A percentile compares a stretch with the other conserved stretches of the same genome.
Evolutionary conservation across 148 eudicot genomes (phyloP).

Genomic region (Euryodendron excelsum): DNA sequence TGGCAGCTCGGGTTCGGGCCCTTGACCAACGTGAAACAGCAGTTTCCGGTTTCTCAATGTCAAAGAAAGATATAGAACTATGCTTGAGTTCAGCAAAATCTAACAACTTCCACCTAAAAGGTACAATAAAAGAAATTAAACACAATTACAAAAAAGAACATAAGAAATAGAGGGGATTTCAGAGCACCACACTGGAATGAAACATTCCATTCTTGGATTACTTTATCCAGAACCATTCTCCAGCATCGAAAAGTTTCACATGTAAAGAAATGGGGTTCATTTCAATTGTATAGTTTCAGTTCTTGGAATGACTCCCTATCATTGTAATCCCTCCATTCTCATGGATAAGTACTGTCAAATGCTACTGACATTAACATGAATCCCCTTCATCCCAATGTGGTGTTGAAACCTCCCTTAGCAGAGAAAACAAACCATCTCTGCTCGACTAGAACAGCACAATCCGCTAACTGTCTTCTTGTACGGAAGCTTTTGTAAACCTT

Average conservation of each 20-base stretch:
- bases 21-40: conserved; percentile 69
- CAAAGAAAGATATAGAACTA: conserved; percentile 66
- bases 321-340: too few relatives aligned
- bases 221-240: background rate
- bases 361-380: background rate
- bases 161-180: background rate
- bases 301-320: too few relatives aligned
- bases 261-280: background rate
- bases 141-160: background rate
- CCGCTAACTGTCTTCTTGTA: conserved; percentile 61
- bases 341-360: background rate
- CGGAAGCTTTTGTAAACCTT: conserved; percentile 61
- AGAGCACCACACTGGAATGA: conserved; percentile 4
- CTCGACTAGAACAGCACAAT: conserved; percentile 63
- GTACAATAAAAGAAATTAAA: background rate
- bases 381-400: background rate
- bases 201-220: background rate
- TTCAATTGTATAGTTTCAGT: too few relatives aligned
- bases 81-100: conserved; percentile 67
- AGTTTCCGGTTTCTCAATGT: conserved; percentile 51
- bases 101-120: conserved; percentile 62
- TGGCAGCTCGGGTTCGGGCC: conserved; percentile 65
- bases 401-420: background rate
- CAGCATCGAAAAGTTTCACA: background rate
- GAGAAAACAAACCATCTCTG: conserved; percentile 50